Evolutionary conservation across 2,329 filamentous ascomycete genomes (phyloP), one percentile per base, ranked within the genome.

Genomic region (Diaporthe vexans): DNA sequence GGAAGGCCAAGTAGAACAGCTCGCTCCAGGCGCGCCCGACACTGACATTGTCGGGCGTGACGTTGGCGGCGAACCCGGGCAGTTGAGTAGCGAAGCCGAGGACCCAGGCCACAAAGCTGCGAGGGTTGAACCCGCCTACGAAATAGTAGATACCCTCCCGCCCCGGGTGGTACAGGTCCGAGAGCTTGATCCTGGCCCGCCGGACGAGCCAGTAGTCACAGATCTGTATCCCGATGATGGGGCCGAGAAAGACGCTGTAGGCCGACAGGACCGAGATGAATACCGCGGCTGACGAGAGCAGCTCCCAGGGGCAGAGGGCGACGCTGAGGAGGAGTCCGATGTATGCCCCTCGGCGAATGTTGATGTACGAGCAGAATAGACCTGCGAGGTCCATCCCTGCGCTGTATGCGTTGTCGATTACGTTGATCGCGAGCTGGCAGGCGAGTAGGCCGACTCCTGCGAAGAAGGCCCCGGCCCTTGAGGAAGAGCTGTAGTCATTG

Each of bases 381-480:
- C 85, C 87, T 0, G 88, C 85, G 65, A 91, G 81, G 77, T 91
- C 90, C 83, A 91, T 89, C 8, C 89, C 89, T 3, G 84, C 83
- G 0, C 85, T 85, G 76, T 88, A 84, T 1, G 84, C 83, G 76
- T 90, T 90, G 70, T 86, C 82, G 52, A 87, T 82, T 13, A 83
- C 81, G 75, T 85, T 84, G 76, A 87, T 84, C 7, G 84, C 86
- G 29, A 89, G 80, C 76, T 87, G 85, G 15, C 82, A 85, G 1
- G 85, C 80, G 1, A 87, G 82, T 2, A 88, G 80, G 0, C 84
- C 86, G 10, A 85, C 76, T 3, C 84, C 83, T 29, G 84, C 84
- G 77, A 89, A 88, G 78, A 87, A 87, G 4, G 83, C 83, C 0
- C 81, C 85, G 1, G 86, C 85, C 5, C 87, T 81, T 1, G 83